These are phyloP conservation scores for Xenosphaeropsis pyriputrescens DNA, from an alignment of 2,329 filamentous ascomycete species.

Conservation along the genomic window DNA sequence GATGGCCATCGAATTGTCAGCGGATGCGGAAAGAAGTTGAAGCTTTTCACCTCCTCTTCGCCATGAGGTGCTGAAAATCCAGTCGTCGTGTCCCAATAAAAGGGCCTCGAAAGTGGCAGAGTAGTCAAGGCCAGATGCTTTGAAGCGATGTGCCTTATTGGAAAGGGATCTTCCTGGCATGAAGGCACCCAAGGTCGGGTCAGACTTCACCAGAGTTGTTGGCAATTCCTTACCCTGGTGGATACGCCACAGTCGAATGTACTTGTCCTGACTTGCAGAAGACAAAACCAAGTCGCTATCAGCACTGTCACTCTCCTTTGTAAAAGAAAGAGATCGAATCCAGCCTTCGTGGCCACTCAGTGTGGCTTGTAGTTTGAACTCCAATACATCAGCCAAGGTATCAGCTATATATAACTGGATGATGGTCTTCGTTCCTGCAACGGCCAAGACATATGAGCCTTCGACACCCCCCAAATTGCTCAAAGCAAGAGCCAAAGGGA, in stretches of 20 bases:
- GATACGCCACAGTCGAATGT: conserved; percentile 84
- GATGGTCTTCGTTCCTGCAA: conserved; percentile 71
- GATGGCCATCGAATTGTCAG: conserved; percentile 86
- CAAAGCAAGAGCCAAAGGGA: conserved; percentile 66
- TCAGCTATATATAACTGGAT: conserved; percentile 65
- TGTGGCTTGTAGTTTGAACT: conserved; percentile 61
- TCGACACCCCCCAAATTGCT: conserved; percentile 35
- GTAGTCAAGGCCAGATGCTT: conserved; percentile 43
- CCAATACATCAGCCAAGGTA: conserved; percentile 19
- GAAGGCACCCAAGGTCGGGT: conserved; percentile 41
- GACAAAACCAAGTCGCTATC: conserved; percentile 65
- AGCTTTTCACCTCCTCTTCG: conserved; percentile 26
- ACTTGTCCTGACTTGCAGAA: conserved; percentile 95
- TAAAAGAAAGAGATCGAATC: conserved; percentile 77
- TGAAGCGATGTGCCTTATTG: conserved; percentile 77
- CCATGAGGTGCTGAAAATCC: conserved; percentile 72
- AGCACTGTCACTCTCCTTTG: conserved; percentile 37
- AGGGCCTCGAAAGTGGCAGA: conserved; percentile 88
- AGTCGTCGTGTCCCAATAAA: conserved; percentile 90
- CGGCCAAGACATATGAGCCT: conserved; percentile 53
- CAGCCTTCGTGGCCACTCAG: conserved; percentile 87
- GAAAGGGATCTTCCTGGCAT: conserved; percentile 59
- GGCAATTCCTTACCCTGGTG: conserved; percentile 55
- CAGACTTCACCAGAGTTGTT: conserved; percentile 35
- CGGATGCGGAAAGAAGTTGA: conserved; percentile 77